These are phyloP conservation scores for Salix suchowensis DNA, from an alignment of 345 rosid species.

Conservation along the genomic window DNA sequence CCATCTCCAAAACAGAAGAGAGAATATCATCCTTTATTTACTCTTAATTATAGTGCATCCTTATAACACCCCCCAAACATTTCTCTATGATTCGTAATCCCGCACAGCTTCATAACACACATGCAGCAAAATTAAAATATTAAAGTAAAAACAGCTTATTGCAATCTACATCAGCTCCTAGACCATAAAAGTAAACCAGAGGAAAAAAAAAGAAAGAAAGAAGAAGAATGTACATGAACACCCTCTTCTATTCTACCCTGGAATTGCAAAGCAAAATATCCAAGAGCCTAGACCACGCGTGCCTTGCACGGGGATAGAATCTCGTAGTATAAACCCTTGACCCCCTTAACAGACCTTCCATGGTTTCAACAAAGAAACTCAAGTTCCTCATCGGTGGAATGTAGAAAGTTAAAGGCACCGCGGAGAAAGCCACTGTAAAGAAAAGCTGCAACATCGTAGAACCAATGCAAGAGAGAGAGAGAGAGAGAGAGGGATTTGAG, in stretches of 20 bases:
- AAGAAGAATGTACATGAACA: neutral
- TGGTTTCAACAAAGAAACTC: slow-evolving; percentile 61
- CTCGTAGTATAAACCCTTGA: slow-evolving; percentile 51
- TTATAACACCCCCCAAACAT: neutral
- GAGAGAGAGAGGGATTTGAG: neutral
- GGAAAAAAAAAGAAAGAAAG: neutral
- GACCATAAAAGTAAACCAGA: neutral
- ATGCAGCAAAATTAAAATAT: neutral
- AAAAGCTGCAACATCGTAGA: slow-evolving; percentile 57
- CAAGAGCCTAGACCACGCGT: slow-evolving; percentile 62
- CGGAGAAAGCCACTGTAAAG: slow-evolving; percentile 86
- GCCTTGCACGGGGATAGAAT: slow-evolving; percentile 60
- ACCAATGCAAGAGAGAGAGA: neutral
- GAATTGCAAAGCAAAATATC: slow-evolving; percentile 57
- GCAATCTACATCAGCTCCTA: neutral
- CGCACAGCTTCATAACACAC: neutral
- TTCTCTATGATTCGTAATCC: neutral
- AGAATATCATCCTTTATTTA: neutral
- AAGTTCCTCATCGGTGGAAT: slow-evolving; percentile 81
- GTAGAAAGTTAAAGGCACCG: slow-evolving; percentile 76
- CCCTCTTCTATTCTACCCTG: slow-evolving; percentile 23
- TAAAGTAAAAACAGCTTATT: neutral
- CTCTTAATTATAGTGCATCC: neutral
- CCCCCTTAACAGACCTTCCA: slow-evolving; percentile 60
- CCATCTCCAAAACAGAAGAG: neutral